Conservation (phyloP, 31 red algal genomes). For the Odonthalia washingtoniensis region DNA sequence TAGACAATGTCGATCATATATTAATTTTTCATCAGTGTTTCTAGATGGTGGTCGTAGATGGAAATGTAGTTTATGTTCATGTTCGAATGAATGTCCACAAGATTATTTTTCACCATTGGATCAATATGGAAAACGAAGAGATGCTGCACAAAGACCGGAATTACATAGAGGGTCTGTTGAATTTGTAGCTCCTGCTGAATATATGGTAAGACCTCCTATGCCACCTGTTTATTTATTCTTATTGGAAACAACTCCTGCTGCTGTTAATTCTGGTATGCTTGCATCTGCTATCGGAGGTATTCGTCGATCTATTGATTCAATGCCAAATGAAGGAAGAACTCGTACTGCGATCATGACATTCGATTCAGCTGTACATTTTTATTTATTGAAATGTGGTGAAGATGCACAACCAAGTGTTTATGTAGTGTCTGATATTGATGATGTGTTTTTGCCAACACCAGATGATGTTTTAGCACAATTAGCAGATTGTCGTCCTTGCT, state of each 20-base stretch:
- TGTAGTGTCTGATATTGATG: constrained; percentile 89
- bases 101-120: constrained; percentile 96
- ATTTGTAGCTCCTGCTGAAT: constrained; percentile 97
- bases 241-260: constrained; percentile 80
- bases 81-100: constrained; percentile 80
- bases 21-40: constrained; percentile 88
- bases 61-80: constrained; percentile 90
- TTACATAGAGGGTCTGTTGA: constrained; percentile 81
- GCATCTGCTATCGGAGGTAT: constrained; percentile 74
- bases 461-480: constrained; percentile 83
- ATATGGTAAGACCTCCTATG: constrained; percentile 99
- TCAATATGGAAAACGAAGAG: constrained; percentile 76
- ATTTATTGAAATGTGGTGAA: constrained; percentile 64
- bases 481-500: constrained; percentile 75
- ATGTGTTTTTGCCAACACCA: constrained; percentile 92
- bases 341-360: constrained; percentile 87
- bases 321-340: constrained; percentile 94
- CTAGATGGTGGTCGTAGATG: constrained; percentile 90
- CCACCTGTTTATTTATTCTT: constrained; percentile 98
- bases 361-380: constrained; percentile 86
- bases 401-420: constrained; percentile 70
- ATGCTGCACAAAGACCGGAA: constrained; percentile 89
- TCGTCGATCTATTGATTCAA: constrained; percentile 72
- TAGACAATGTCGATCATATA: constrained; percentile 88
- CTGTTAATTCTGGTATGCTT: constrained; percentile 76